phyloP scores from a whole-genome alignment of 306 rosid genomes.

The Clitoria ternatea region DNA sequence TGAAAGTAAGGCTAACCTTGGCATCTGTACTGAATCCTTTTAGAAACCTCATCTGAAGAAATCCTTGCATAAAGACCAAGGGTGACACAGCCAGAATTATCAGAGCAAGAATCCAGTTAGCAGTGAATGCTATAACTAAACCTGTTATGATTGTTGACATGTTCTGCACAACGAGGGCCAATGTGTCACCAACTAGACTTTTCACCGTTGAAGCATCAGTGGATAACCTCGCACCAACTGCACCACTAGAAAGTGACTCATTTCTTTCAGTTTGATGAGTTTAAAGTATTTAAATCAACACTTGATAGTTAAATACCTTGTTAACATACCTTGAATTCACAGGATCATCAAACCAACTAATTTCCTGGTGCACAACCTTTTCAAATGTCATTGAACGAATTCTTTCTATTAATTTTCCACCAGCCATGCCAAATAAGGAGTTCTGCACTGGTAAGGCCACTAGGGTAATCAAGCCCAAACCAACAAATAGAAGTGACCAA shows the following conservation, averaged over 20 bases:
- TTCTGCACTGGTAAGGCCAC: slow-evolving; percentile 42
- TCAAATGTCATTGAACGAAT: slow-evolving; percentile 70
- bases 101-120: slow-evolving; percentile 75
- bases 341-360: slow-evolving; percentile 87
- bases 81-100: slow-evolving; percentile 63
- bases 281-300: too few species aligned
- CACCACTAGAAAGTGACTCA: slow-evolving; percentile 48
- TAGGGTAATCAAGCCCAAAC: slow-evolving; percentile 47
- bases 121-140: slow-evolving; percentile 65
- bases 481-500: slow-evolving; percentile 59
- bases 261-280: not conserved
- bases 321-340: slow-evolving; percentile 70
- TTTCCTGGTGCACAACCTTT: slow-evolving; percentile 79
- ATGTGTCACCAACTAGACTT: slow-evolving; percentile 75
- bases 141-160: slow-evolving; percentile 52
- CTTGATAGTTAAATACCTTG: too few species aligned
- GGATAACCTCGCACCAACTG: slow-evolving; percentile 83
- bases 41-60: slow-evolving; percentile 46
- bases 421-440: slow-evolving; percentile 72
- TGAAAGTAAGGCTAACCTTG: slow-evolving; percentile 48
- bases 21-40: slow-evolving; percentile 84
- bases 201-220: slow-evolving; percentile 72
- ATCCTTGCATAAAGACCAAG: slow-evolving; percentile 49
- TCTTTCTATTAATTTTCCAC: slow-evolving; percentile 70
- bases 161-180: slow-evolving; percentile 70